Evolutionary conservation across 192 early-diverging fungal species (phyloP), one percentile per base, ranked within the genome.

Genomic region (Coemansia sp.): DNA sequence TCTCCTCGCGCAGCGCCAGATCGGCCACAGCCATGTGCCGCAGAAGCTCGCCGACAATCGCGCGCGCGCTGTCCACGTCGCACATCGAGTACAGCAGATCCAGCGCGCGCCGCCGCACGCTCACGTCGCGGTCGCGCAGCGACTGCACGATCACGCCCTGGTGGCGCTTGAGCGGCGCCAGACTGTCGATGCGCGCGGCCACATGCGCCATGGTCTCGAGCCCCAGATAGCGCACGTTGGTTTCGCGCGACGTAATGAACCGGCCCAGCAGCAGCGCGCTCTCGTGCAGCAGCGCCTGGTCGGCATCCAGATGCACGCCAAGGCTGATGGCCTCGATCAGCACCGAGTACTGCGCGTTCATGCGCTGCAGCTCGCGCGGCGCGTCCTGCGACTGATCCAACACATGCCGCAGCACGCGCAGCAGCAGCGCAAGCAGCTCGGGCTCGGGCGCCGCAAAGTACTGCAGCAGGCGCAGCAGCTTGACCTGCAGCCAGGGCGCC

Each of bases 21-120:
- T 99, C 97, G 0, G 95, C 87, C 30, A 90, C 81, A 20, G 85
- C 81, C 22, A 99, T 83, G 56, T 94, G 95, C 15, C 92, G 84
- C 28, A 99, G 77, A 14, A 99, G 79, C 70, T 99, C 97, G 8
- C 85, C 76, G 5, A 98, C 95, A 50, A 96, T 92, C 1, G 79
- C 78, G 44, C 87, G 85, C 15, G 92, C 87, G 57, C 92, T 98
- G 52, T 78, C 76, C 6, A 82, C 82, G 57, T 95, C 91, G 76
- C 95, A 98, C 93, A 99, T 98, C 58, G 87, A 89, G 75, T 97
- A 99, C 20, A 99, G 63, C 2, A 99, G 75, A 74, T 99, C 95
- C 61, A 99, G 64, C 5, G 92, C 97, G 20, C 93, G 83, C 26
- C 95, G 85, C 15, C 97, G 78, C 29, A 99, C 94, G 78, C 92